Percentiles rank a stretch among this genome's conserved stretches.
These are phyloP conservation scores for Botrytis elliptica DNA, from an alignment of 2,329 filamentous ascomycete genomes.

Conservation along the genomic window DNA sequence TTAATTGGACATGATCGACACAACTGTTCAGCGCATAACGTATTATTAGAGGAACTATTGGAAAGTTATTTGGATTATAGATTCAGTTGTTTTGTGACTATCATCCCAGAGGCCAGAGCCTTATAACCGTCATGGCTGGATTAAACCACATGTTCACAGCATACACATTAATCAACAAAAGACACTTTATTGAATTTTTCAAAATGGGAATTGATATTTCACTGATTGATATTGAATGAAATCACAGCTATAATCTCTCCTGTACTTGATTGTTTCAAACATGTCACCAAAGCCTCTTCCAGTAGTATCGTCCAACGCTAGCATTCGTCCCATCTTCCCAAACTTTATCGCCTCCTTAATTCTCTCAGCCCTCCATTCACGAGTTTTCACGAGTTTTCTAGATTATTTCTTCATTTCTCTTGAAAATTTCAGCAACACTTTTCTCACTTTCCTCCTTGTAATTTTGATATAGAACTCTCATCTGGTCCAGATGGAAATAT, in stretches of 20 bases:
- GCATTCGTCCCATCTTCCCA: neutral
- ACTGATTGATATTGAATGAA: neutral
- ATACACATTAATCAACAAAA: neutral
- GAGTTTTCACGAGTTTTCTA: neutral
- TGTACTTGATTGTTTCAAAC: neutral
- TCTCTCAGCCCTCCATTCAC: neutral
- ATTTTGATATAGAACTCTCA: neutral
- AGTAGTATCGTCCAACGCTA: neutral
- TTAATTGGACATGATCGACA: no score
- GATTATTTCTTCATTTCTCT: neutral
- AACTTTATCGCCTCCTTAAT: neutral
- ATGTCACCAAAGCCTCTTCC: no score
- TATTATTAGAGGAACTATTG: neutral
- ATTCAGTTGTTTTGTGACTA: neutral
- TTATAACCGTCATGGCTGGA: fast-evolving
- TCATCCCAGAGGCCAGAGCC: neutral
- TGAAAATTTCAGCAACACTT: neutral
- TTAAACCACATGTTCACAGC: neutral
- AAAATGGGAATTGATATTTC: fast-evolving
- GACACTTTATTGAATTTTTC: neutral
- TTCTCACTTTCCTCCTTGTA: neutral
- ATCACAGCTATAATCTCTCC: neutral
- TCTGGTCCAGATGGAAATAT: no score
- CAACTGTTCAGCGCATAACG: neutral
- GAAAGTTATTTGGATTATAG: neutral